Conservation (phyloP, 2,329 filamentous ascomycete species). For the Claviceps sp. region DNA sequence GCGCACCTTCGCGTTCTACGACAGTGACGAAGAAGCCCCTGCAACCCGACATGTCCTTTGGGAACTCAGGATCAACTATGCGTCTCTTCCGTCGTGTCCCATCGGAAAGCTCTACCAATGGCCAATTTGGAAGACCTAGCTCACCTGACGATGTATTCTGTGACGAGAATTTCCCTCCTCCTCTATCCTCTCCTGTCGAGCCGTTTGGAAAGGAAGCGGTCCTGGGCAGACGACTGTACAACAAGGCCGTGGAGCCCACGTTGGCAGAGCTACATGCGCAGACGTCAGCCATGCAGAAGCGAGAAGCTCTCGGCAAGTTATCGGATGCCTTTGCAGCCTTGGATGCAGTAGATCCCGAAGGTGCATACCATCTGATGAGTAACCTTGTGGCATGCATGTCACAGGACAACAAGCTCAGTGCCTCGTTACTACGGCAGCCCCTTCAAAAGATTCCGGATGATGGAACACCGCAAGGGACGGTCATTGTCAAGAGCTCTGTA, state of each 20-base stretch:
- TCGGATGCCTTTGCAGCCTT: conserved; percentile 77
- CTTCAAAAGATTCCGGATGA: conserved; percentile 27
- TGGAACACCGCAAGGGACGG: conserved; percentile 39
- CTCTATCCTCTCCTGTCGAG: conserved; percentile 32
- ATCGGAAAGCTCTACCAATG: conserved; percentile 48
- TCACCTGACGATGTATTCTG: conserved; percentile 29
- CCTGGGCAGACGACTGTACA: conserved; percentile 69
- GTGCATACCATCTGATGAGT: conserved; percentile 72
- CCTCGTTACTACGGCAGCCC: conserved; percentile 30
- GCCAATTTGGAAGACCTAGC: conserved; percentile 21
- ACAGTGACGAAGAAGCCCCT: conserved; percentile 58
- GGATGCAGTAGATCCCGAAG: conserved; percentile 80
- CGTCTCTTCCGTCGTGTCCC: conserved; percentile 78
- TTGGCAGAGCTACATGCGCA: conserved; percentile 82
- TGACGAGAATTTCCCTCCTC: conserved; percentile 52
- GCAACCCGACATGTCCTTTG: conserved; percentile 82
- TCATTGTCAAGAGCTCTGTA: conserved; percentile 41
- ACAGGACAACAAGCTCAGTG: conserved; percentile 51
- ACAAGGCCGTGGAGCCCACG: conserved; percentile 66
- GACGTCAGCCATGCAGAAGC: conserved; percentile 50
- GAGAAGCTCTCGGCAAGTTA: conserved; percentile 70
- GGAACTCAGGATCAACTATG: conserved; percentile 83
- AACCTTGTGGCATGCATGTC: conserved; percentile 62
- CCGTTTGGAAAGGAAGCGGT: conserved; percentile 66
- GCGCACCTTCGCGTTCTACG: conserved; percentile 29